Evolutionary conservation across 805 yeast species (phyloP), one percentile per base, ranked within the genome.

Genomic region (Jamesozyma lodderae): DNA sequence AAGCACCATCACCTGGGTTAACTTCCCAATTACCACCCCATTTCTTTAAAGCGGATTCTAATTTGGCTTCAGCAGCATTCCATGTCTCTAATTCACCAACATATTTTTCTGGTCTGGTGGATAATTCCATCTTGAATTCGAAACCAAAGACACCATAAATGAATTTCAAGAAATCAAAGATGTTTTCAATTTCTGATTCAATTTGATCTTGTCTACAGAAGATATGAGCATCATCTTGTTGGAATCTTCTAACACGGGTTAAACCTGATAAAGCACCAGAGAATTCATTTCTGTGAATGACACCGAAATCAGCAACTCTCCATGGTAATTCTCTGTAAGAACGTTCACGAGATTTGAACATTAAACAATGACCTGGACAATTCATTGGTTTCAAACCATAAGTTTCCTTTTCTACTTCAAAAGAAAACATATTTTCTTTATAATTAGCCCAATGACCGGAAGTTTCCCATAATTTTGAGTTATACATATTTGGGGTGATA

Each of bases 391-490:
- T 90, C 56, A 92, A 75, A 55, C 96, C 98, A 57, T 70, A 92
- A 27, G 75, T 75, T 64, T 92, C 98, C 74, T 92, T 92, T 68
- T 92, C 99, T 48, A 90, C 95, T 40, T 88, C 96, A 55, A 92
- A 85, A 9, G 94, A 70, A 60, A 92, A 92, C 98, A 92, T 92
- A 64, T 92, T 86, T 62, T 92, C 98, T 62, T 86, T 81, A 67
- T 92, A 92, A 69, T 92, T 92, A 32, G 74, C 94, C 98, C 97
- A 92, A 66, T 92, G 98, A 49, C 98, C 98, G 10, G 97, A 88
- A 40, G 92, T 83, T 70, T 90, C 95, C 99, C 99, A 92, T 55
- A 92, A 73, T 66, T 90, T 90, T 44, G 96, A 69, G 70, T 88
- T 90, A 76, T 76, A 92, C 97, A 92, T 92, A 70, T 92, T 92